Evolutionary conservation across 306 rosid species (phyloP).

Genomic region (Urtica urens): DNA sequence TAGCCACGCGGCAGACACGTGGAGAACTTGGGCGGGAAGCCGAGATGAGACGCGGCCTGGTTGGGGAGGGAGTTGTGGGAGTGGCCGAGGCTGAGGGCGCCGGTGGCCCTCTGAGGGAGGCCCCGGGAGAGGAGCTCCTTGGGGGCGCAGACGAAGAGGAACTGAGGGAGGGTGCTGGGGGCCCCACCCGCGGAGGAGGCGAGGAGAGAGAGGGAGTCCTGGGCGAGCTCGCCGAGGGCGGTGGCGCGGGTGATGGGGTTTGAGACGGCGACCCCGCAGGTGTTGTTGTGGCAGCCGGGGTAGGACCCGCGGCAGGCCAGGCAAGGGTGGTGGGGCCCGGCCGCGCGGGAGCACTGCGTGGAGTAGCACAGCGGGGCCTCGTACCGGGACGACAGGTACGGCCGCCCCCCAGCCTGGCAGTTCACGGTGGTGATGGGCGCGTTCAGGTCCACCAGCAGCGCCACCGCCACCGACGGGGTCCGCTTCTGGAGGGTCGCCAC

Average conservation of each 20-base stretch:
- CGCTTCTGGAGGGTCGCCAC: conserved; percentile 34
- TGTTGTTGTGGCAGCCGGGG: conserved; percentile 43
- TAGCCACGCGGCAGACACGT: conserved; percentile 29
- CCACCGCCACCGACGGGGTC: conserved; percentile 22
- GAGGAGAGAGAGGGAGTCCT: conserved; percentile 28
- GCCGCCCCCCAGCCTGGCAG: conserved; percentile 28
- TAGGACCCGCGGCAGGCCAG: conserved; percentile 18
- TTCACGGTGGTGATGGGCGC: conserved; percentile 30
- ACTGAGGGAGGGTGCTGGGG: conserved; percentile 19
- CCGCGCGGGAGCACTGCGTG: conserved; percentile 34
- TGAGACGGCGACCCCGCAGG: conserved; percentile 23
- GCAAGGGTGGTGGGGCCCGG: conserved; percentile 20
- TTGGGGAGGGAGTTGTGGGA: conserved; percentile 26
- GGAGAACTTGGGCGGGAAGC: conserved; percentile 29
- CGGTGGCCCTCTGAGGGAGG: conserved; percentile 29
- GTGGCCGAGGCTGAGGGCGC: conserved; percentile 36
- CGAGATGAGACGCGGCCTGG: conserved; percentile 40
- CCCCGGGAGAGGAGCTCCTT: conserved; percentile 25
- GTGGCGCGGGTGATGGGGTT: conserved; percentile 39
- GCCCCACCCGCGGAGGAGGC: conserved; percentile 12
- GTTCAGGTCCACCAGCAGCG: conserved; percentile 33
- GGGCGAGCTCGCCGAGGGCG: conserved; percentile 32
- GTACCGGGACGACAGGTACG: conserved; percentile 26
- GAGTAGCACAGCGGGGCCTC: conserved; percentile 45
- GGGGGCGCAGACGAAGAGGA: conserved; percentile 54